Evolutionary conservation across 2,329 filamentous ascomycete species (phyloP), one percentile per base, ranked within the genome.

Genomic region (Neofusicoccum ribis): DNA sequence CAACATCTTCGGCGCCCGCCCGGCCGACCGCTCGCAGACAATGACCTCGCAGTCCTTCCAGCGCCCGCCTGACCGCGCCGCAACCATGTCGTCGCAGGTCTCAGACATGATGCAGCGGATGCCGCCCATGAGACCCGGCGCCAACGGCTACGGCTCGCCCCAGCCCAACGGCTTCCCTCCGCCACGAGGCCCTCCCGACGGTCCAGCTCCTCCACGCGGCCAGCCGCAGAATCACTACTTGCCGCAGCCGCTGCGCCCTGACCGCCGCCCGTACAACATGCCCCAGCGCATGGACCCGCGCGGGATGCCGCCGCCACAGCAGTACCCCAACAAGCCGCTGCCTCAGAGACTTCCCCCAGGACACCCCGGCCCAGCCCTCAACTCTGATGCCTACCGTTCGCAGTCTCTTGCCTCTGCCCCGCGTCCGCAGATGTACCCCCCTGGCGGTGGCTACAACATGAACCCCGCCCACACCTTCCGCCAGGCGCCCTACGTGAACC

Each of bases 1-100:
- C 70, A 94, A 94, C 80, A 98, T 98, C 76, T 99, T 98, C 77
- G 95, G 94, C 71, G 89, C 91, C 69, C 93, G 92, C 69, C 92
- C 92, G 52, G 72, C 91, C 51, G 94, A 94, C 66, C 90, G 95
- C 77, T 96, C 93, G 65, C 93, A 97, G 75, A 97, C 94, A 31
- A 97, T 98, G 93, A 95, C 89, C 69, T 93, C 91, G 64, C 89
- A 92, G 69, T 85, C 89, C 37, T 80, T 83, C 66, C 87, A 86
- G 81, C 72, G 85, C 66, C 82, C 83, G 61, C 81, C 83, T 60
- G 91, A 91, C 70, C 88, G 93, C 71, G 92, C 92, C 54, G 89
- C 92, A 70, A 96, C 92, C 64, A 84, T 84, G 81, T 79, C 79
- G 12, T 71, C 72, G 34, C 78, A 82, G 67, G 80, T 79, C 44